phyloP scores from a whole-genome alignment of 805 yeast species.

The Komagataella pastoris region DNA sequence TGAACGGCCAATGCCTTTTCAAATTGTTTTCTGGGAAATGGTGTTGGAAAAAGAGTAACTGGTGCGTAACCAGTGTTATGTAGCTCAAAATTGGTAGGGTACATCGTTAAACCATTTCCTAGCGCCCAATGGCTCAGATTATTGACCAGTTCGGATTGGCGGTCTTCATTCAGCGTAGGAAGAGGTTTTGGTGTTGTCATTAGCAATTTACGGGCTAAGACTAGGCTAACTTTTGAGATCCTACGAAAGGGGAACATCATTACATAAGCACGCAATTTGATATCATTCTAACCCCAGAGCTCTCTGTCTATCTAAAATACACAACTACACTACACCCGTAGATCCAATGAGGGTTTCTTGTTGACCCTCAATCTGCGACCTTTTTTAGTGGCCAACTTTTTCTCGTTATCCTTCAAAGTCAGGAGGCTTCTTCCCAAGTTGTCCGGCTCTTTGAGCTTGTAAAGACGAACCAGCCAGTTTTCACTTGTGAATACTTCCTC shows the following conservation, averaged over 20 bases:
- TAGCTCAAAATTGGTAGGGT: slow-evolving; percentile 41
- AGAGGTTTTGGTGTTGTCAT: slow-evolving; percentile 3
- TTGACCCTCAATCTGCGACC: slow-evolving; percentile 13
- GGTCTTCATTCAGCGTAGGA: slow-evolving; percentile 3
- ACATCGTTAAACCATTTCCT: slow-evolving; percentile 72
- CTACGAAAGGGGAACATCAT: neutral
- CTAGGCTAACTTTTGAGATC: neutral
- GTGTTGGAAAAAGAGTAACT: slow-evolving; percentile 82
- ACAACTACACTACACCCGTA: slow-evolving; percentile 9
- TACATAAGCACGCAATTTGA: neutral
- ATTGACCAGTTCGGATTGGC: slow-evolving; percentile 21
- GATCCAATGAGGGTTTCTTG: slow-evolving; percentile 16
- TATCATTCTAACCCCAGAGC: neutral
- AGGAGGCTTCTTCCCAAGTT: slow-evolving; percentile 69
- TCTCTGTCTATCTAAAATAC: neutral
- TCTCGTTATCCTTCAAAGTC: slow-evolving; percentile 42
- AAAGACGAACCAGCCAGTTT: slow-evolving; percentile 93
- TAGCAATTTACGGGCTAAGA: neutral
- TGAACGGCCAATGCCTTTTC: slow-evolving; percentile 57
- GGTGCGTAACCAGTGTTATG: slow-evolving; percentile 60
- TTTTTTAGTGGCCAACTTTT: slow-evolving; percentile 10
- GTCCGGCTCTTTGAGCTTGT: slow-evolving; percentile 82
- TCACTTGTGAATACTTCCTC: slow-evolving; percentile 94
- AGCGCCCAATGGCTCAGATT: slow-evolving; percentile 63
- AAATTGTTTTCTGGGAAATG: slow-evolving; percentile 61